Percentiles rank a stretch among this genome's conserved stretches.
Conservation (phyloP, 352 stramenopile genomes). For the Phytophthora capsici region DNA sequence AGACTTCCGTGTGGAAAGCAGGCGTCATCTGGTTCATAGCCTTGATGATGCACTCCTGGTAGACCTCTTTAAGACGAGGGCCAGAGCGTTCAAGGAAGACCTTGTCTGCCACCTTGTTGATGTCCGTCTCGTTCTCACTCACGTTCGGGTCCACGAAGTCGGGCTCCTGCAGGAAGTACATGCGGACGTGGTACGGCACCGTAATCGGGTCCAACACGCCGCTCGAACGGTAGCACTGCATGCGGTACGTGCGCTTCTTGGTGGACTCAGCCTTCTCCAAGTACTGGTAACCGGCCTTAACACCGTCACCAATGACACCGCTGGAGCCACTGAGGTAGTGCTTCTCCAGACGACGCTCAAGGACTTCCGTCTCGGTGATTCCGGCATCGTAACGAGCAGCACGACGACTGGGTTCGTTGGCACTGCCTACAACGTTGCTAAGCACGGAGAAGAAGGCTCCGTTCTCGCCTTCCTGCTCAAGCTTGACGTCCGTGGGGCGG, state of each 20-base stretch:
- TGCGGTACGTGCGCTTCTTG: slow-evolving; percentile 75
- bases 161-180: slow-evolving; percentile 86
- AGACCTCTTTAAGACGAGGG: slow-evolving; percentile 70
- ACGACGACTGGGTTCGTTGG: slow-evolving; percentile 51
- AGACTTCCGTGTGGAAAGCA: slow-evolving; percentile 82
- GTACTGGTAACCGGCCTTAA: slow-evolving; percentile 82
- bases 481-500: slow-evolving; percentile 79
- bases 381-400: slow-evolving; percentile 56
- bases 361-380: slow-evolving; percentile 71
- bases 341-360: slow-evolving; percentile 83
- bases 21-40: slow-evolving; percentile 81
- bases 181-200: slow-evolving; percentile 83
- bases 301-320: slow-evolving; percentile 79
- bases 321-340: slow-evolving; percentile 75
- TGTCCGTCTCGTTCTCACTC: slow-evolving; percentile 69
- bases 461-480: slow-evolving; percentile 75
- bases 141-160: slow-evolving; percentile 67
- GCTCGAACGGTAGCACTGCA: slow-evolving; percentile 87
- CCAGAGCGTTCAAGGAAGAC: slow-evolving; percentile 78
- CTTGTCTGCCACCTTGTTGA: slow-evolving; percentile 80
- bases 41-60: slow-evolving; percentile 80
- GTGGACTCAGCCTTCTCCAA: slow-evolving; percentile 59
- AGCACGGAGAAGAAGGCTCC: slow-evolving; percentile 84
- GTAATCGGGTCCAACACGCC: slow-evolving; percentile 75
- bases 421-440: slow-evolving; percentile 82